Conservation (phyloP, 768 basidiomycete genomes). For the Mycena amicta region DNA sequence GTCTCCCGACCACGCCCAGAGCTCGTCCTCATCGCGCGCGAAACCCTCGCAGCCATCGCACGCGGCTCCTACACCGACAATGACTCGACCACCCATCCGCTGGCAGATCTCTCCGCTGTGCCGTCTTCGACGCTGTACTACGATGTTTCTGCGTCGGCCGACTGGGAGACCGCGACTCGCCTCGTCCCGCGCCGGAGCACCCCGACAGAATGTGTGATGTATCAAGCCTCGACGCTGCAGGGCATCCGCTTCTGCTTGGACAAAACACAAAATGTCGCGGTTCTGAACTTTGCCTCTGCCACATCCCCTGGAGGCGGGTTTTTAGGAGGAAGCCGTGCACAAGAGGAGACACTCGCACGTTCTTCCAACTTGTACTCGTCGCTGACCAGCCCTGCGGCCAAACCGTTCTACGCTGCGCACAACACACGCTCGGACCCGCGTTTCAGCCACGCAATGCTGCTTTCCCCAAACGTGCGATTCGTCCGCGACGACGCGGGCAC, state of each 20-base stretch:
- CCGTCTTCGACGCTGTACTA: slow-evolving; percentile 1
- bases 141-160: neutral
- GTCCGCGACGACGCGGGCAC: slow-evolving; percentile 50
- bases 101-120: slow-evolving; percentile 4
- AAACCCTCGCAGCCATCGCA: slow-evolving; percentile 14
- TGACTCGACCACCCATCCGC: neutral
- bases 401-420: slow-evolving; percentile 51
- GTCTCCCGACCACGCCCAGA: slow-evolving; percentile 12
- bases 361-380: slow-evolving; percentile 54
- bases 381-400: slow-evolving; percentile 44
- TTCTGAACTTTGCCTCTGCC: slow-evolving; percentile 61
- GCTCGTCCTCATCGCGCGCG: slow-evolving; percentile 12
- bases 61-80: slow-evolving; percentile 6
- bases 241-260: slow-evolving; percentile 37
- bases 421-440: slow-evolving; percentile 34
- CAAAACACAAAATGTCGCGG: slow-evolving; percentile 33
- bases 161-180: slow-evolving; percentile 1
- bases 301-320: slow-evolving; percentile 60
- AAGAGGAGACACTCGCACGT: slow-evolving; percentile 61
- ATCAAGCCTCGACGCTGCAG: slow-evolving; percentile 48
- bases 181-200: slow-evolving; percentile 3
- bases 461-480: slow-evolving; percentile 47
- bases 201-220: slow-evolving; percentile 33
- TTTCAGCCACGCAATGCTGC: slow-evolving; percentile 60
- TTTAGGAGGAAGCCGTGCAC: slow-evolving; percentile 53